phyloP scores from a whole-genome alignment of 805 yeast species.

The Starmerella cellae region DNA sequence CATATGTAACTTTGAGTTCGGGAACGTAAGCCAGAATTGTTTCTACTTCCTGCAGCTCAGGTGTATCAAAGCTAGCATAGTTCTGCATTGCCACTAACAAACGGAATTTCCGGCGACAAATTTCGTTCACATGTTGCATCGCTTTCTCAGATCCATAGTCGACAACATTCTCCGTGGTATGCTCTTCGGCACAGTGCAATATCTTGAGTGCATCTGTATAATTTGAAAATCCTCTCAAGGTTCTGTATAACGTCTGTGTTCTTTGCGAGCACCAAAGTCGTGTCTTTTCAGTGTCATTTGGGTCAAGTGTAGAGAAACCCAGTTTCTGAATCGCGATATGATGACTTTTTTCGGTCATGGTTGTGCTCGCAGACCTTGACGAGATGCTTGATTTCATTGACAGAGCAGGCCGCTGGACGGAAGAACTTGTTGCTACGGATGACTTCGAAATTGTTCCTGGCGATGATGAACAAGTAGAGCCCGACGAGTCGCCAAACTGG shows the following conservation, averaged over 20 bases:
- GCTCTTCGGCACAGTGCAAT: slow-evolving; percentile 53
- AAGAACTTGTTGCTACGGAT: too few relatives aligned
- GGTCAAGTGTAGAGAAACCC: slow-evolving; percentile 19
- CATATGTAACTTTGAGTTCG: slow-evolving; percentile 40
- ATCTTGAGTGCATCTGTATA: slow-evolving; percentile 61
- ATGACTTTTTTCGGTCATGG: background rate
- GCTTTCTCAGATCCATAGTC: slow-evolving; percentile 42
- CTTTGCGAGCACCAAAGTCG: slow-evolving; percentile 79
- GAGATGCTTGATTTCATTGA: too few relatives aligned
- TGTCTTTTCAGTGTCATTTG: slow-evolving; percentile 39
- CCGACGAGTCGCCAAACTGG: too few relatives aligned
- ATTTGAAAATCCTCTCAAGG: slow-evolving; percentile 73
- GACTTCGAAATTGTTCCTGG: too few relatives aligned
- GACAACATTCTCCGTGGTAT: too few relatives aligned
- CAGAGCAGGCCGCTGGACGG: too few relatives aligned
- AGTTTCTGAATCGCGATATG: slow-evolving; percentile 11
- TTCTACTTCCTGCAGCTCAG: slow-evolving; percentile 62
- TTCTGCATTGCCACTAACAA: slow-evolving; percentile 80
- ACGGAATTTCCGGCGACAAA: slow-evolving; percentile 74
- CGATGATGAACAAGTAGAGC: too few relatives aligned
- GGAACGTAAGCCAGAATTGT: slow-evolving; percentile 74
- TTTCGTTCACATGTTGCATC: slow-evolving; percentile 45
- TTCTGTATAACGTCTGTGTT: slow-evolving; percentile 71
- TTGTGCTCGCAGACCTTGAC: too few relatives aligned
- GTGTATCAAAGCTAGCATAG: slow-evolving; percentile 54